These are phyloP conservation scores for Rhododendron simsii DNA, from an alignment of 148 eudicot genomes.

Conservation along the genomic window DNA sequence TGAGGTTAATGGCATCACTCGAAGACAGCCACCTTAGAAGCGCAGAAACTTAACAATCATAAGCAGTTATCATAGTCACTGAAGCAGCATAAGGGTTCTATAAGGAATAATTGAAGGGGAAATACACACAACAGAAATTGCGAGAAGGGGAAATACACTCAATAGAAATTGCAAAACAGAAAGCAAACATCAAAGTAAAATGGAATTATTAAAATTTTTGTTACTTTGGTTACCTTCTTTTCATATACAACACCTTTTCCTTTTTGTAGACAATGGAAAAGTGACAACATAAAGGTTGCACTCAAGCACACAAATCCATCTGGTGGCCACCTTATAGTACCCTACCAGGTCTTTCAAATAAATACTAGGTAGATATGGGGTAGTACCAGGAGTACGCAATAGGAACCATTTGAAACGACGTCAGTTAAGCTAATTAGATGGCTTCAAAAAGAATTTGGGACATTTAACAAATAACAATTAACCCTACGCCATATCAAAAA, in stretches of 20 bases:
- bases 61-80: background rate
- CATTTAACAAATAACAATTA: background rate
- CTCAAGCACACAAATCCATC: background rate
- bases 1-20: background rate
- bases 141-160: background rate
- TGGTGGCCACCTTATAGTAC: background rate
- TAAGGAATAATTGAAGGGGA: background rate
- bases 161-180: background rate
- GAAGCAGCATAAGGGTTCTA: background rate
- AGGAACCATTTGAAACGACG: background rate
- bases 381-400: background rate
- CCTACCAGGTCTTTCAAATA: background rate
- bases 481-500: background rate
- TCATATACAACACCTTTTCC: background rate
- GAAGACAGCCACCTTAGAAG: background rate
- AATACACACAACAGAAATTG: too few relatives aligned
- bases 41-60: background rate
- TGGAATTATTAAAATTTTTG: background rate
- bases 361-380: background rate
- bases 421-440: background rate
- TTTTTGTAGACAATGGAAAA: background rate
- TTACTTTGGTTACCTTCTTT: background rate
- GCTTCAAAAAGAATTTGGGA: background rate
- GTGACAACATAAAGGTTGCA: background rate
- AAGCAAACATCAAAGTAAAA: background rate